phyloP scores from a whole-genome alignment of 2,329 filamentous ascomycete genomes.

The Alternaria arborescens region DNA sequence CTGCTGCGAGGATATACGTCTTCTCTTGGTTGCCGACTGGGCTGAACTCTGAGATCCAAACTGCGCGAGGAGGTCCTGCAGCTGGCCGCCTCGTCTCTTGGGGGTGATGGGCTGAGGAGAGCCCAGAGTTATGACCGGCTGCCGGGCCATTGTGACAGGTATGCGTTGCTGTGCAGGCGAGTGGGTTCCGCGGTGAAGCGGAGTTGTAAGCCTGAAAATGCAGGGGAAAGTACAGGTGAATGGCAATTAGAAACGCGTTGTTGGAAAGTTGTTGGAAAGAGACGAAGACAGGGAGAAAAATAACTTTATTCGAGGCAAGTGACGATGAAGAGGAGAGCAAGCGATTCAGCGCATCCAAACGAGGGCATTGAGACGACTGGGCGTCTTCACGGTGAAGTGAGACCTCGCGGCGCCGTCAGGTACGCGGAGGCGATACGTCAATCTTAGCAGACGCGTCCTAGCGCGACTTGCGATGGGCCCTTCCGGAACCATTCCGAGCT shows the following conservation, averaged over 20 bases:
- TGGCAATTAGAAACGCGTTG: neutral
- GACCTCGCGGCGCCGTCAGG: neutral
- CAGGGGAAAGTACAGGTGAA: slow-evolving; percentile 6
- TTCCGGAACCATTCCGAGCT: slow-evolving; percentile 6
- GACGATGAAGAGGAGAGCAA: slow-evolving; percentile 13
- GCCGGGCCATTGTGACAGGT: slow-evolving; percentile 29
- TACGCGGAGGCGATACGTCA: neutral
- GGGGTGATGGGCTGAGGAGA: slow-evolving; percentile 37
- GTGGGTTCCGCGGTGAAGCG: neutral
- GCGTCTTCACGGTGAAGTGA: slow-evolving; percentile 13
- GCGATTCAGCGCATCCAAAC: neutral
- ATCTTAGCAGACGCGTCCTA: slow-evolving; percentile 12
- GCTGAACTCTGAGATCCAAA: slow-evolving; percentile 43
- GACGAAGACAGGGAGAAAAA: neutral
- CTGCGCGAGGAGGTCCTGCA: slow-evolving; percentile 38
- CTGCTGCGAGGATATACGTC: slow-evolving; percentile 25
- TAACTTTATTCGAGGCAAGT: neutral
- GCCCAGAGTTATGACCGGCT: slow-evolving; percentile 21
- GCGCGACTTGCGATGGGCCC: slow-evolving; percentile 3
- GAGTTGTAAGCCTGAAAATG: neutral
- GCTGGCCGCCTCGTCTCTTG: slow-evolving; percentile 31
- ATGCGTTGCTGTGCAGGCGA: neutral
- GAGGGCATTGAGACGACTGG: neutral
- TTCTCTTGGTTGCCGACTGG: slow-evolving; percentile 43
- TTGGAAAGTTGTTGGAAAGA: neutral